Evolutionary conservation across 2,329 filamentous ascomycete genomes (phyloP), one percentile per base, ranked within the genome.

Genomic region (Talaromyces atroroseus): DNA sequence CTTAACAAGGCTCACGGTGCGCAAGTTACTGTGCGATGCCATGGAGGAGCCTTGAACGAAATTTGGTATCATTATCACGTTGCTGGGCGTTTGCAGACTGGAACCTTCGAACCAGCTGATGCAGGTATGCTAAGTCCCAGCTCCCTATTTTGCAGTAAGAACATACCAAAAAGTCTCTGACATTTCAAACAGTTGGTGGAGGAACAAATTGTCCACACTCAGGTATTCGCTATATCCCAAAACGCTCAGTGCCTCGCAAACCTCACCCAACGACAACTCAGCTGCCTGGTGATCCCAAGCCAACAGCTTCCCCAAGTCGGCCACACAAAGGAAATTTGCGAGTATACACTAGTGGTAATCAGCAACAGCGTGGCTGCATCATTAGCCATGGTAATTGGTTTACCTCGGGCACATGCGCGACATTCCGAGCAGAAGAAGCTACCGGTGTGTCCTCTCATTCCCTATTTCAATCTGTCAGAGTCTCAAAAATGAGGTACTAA

Each of bases 311-410:
- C 14, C 75, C 81, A 4, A 46, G 16, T 0, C 84, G 83, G 65
- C 71, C 74, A n/a, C 85, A 85, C 1, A 78, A 73, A 32, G 86
- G 86, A 0, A 81, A 79, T 62, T 68, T 89, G 42, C 79, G 84
- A 54, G 83, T 86, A 2, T 67, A 65, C 12, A 69, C 64, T 0
- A 56, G 63, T 26, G 66, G 40, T 6, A 44, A 68, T 47, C 66
- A 68, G 38, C 66, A 68, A 32, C 63, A 69, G 7, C 56, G 56
- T 20, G 86, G 87, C n/a, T 89, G 85, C 62, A 77, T 89, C 57
- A 89, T 89, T 65, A 80, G 80, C 55, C 76, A 72, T 10, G 87
- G 87, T 0, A 82, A 80, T 0, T 90, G 86, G 87, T 89, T 86
- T 65, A 78, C 79, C 0, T 79, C 76, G 1, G 85, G 86, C 2